Evolutionary conservation across 2,329 filamentous ascomycete genomes (phyloP).

Genomic region (Cladorrhinum sp.): DNA sequence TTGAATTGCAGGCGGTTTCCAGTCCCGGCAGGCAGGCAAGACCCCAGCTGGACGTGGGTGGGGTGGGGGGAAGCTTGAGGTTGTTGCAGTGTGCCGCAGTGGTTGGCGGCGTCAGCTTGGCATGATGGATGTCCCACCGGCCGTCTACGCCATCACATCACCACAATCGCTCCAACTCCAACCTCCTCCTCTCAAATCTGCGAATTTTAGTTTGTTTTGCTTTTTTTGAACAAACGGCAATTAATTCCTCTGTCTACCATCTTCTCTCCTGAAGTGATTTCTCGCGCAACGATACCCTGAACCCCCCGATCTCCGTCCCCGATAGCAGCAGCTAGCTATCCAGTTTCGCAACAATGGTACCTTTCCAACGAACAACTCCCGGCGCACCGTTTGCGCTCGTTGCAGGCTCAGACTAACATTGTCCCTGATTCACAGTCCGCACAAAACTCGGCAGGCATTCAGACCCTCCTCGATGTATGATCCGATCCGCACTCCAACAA

Average conservation of each 20-base stretch:
- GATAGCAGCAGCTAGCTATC: not conserved
- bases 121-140: not conserved
- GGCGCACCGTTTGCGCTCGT: too few species aligned
- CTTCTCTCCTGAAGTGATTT: not conserved
- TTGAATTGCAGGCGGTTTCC: too few species aligned
- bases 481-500: too few species aligned
- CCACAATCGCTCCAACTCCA: not conserved
- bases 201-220: not conserved
- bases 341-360: slow-evolving; percentile 19
- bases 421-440: slow-evolving; percentile 69
- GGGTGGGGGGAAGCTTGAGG: not conserved
- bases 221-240: not conserved
- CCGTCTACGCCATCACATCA: not conserved
- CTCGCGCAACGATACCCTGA: not conserved
- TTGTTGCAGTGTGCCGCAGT: not conserved
- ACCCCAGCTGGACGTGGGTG: not conserved
- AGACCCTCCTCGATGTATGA: slow-evolving; percentile 95
- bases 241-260: not conserved
- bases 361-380: not conserved
- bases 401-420: too few species aligned
- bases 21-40: slow-evolving; percentile 11
- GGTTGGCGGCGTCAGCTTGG: not conserved
- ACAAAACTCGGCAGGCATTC: slow-evolving; percentile 97
- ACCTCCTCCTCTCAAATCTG: not conserved
- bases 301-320: not conserved